Base-by-base conservation (phyloP, 202 grass and related monocot species). In the Setaria viridis region DNA sequence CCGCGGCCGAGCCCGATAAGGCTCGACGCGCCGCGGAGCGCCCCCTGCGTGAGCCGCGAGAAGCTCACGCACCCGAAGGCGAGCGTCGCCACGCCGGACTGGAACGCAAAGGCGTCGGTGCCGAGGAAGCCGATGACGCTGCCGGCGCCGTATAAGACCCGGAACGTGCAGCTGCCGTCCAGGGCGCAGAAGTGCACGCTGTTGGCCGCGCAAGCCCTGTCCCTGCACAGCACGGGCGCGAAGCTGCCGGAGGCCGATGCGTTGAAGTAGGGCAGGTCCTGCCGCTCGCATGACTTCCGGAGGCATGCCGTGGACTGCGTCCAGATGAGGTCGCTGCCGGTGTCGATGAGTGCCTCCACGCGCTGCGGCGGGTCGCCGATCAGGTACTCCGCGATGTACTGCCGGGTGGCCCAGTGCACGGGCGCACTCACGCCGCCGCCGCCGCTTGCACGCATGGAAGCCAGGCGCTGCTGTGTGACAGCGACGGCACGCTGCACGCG, bases 221-320 rank as follows among this genome's bases (percentile, higher is more conserved):
- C 78, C 0, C 0, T 1, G 72, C 85, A 82, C 9, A 71, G 62
- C 30, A 82, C 62, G 5, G 71, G 5, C 19, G 12, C 12, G 50
- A 76, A 50, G 79, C 3, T 82, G 62, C 41, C 0, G 1, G 79
- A 76, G 2, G 1, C 2, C 2, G 79, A 87, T 2, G 43, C 11
- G 79, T 82, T 69, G 79, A 75, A 87, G 79, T 59, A 70, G 4
- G 79, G 85, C 9, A 87, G 79, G 62, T 57, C 33, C 79, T 87
- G 85, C 71, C 35, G 35, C 41, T 1, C 35, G 70, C 70, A 74
- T 2, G 0, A 11, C 25, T 15, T 48, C 0, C 39, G 63, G 73
- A 39, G 58, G 77, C 85, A 80, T 2, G 48, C 9, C 4, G 63
- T 7, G 79, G 32, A 70, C 53, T 77, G 84, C 55, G 76, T 86